These are phyloP conservation scores for Debaryomyces nepalensis DNA, from an alignment of 1,139 yeast species.

Conservation along the genomic window DNA sequence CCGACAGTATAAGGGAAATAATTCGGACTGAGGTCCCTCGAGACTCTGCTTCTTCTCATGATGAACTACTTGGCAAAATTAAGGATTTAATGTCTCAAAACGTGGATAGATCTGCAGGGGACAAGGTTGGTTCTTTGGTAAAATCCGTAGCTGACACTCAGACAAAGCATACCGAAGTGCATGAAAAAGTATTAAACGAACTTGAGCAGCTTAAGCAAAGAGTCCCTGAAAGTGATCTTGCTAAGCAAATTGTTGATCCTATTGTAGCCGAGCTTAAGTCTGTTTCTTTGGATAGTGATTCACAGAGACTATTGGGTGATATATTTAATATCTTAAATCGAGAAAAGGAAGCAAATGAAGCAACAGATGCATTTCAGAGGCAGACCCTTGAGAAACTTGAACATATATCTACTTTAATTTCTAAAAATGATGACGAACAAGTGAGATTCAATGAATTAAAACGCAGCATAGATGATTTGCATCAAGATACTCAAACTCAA, in stretches of 20 bases:
- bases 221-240: conserved; percentile 24
- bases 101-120: background rate
- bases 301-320: conserved; percentile 24
- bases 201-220: conserved; percentile 10
- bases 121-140: background rate
- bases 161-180: background rate
- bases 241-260: conserved; percentile 29
- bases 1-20: conserved; percentile 1
- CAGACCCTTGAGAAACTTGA: conserved; percentile 4
- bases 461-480: conserved; percentile 6
- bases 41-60: background rate
- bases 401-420: background rate
- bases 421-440: background rate
- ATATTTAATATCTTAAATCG: conserved; percentile 20
- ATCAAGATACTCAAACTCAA: conserved; percentile 10
- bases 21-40: background rate
- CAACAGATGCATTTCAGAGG: conserved; percentile 1
- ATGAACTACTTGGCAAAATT: background rate
- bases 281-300: conserved; percentile 27
- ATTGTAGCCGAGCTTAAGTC: conserved; percentile 31
- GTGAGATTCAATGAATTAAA: background rate
- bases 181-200: conserved; percentile 3
- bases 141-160: background rate
- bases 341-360: conserved; percentile 12
- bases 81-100: background rate